A percentile compares a stretch with the other conserved stretches of the same genome.
Evolutionary conservation across 2,329 filamentous ascomycete genomes (phyloP).

Genomic region (Stachybotrys chartarum): DNA sequence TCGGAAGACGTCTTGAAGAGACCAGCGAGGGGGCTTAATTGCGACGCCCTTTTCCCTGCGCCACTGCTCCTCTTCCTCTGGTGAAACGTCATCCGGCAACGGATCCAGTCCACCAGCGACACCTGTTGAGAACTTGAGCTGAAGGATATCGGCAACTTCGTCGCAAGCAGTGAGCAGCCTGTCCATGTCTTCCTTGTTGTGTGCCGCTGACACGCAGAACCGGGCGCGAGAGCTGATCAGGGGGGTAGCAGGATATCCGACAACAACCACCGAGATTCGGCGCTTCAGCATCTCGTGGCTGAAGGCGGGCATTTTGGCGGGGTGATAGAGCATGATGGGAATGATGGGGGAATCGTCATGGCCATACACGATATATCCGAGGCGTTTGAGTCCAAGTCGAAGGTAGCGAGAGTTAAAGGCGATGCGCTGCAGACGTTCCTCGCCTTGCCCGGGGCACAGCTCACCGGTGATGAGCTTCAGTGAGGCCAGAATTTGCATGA

Average conservation of each 20-base stretch:
- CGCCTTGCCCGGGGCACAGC: conserved; percentile 80
- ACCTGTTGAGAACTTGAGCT: conserved; percentile 96
- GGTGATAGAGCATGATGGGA: conserved; percentile 89
- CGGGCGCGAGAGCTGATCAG: conserved; percentile 90
- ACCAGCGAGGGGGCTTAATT: conserved; percentile 72
- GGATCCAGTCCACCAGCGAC: conserved; percentile 81
- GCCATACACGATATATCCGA: conserved; percentile 94
- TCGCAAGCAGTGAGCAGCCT: conserved; percentile 83
- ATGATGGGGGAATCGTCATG: conserved; percentile 98
- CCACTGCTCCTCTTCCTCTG: conserved; percentile 67
- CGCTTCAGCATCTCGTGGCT: conserved; percentile 97
- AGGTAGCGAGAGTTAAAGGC: conserved; percentile 98
- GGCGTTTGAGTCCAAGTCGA: conserved; percentile 91
- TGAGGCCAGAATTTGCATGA: conserved; percentile 84
- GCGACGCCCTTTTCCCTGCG: conserved; percentile 57
- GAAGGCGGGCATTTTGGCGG: conserved; percentile 98
- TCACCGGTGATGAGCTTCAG: conserved; percentile 87
- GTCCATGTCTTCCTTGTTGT: conserved; percentile 98
- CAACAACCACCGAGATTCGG: conserved; percentile 95
- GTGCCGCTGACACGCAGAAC: conserved; percentile 91
- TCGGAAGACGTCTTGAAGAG: conserved; percentile 72
- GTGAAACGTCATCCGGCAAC: conserved; percentile 61
- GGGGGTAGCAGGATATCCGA: conserved; percentile 93
- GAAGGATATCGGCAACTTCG: conserved; percentile 83
- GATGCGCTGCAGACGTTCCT: conserved; percentile 90